phyloP scores from a whole-genome alignment of 1,284 basidiomycete species.

The Meripilus lineatus region DNA sequence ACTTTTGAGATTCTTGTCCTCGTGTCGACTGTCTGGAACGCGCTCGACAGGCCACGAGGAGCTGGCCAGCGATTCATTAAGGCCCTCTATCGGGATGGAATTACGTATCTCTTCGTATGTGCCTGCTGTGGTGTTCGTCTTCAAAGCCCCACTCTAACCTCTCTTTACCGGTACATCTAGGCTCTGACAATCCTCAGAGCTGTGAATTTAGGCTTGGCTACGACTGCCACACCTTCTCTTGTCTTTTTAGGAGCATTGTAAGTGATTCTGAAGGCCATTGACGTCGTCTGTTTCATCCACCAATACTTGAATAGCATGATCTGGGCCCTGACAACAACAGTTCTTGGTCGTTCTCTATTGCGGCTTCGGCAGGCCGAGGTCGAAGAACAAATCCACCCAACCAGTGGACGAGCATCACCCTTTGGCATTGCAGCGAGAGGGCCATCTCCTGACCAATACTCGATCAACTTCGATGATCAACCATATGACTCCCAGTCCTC shows the following conservation, averaged over 20 bases:
- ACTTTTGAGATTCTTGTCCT: slow-evolving; percentile 26
- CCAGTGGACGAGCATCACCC: slow-evolving; percentile 10
- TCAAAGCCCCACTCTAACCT: no score
- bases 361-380: slow-evolving; percentile 13
- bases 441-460: no score
- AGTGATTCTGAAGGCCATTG: slow-evolving; percentile 7
- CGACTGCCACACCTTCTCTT: slow-evolving; percentile 17
- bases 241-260: slow-evolving; percentile 24
- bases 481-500: no score
- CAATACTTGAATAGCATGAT: slow-evolving; percentile 18
- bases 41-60: slow-evolving; percentile 25
- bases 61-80: slow-evolving; percentile 20
- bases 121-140: no score
- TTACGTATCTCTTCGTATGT: slow-evolving; percentile 25
- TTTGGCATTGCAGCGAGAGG: no score
- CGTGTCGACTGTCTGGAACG: slow-evolving; percentile 23
- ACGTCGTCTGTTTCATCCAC: background rate
- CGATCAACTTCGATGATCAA: no score
- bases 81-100: slow-evolving; percentile 25
- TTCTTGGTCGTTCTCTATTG: slow-evolving; percentile 16
- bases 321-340: slow-evolving; percentile 18
- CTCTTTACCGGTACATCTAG: slow-evolving; percentile 9
- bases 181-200: slow-evolving; percentile 20
- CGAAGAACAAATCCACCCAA: background rate
- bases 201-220: slow-evolving; percentile 21